These are phyloP conservation scores for Claviceps sp. DNA, from an alignment of 2,329 filamentous ascomycete species.

Conservation along the genomic window DNA sequence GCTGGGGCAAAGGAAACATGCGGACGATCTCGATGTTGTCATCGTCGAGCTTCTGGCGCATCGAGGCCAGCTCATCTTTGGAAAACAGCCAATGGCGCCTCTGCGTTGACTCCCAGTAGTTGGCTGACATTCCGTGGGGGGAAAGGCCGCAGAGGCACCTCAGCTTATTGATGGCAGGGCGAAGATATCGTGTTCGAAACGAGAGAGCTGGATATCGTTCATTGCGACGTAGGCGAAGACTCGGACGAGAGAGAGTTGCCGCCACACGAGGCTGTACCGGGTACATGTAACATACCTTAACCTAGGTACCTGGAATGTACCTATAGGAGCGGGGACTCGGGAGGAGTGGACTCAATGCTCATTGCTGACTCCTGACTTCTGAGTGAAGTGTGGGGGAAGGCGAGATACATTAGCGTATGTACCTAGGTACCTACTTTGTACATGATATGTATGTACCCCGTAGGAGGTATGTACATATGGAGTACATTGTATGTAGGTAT, in stretches of 20 bases:
- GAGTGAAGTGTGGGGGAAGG: too few relatives aligned
- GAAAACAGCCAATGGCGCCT: conserved; percentile 83
- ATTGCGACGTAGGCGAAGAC: background rate
- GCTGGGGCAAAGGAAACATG: conserved; percentile 70
- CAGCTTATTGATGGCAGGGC: background rate
- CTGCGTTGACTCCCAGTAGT: conserved; percentile 95
- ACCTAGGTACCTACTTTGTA: too few relatives aligned
- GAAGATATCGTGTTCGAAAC: background rate
- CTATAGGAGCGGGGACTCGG: too few relatives aligned
- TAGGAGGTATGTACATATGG: too few relatives aligned
- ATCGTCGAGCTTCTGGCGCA: conserved; percentile 65
- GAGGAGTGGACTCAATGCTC: too few relatives aligned
- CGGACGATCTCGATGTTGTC: conserved; percentile 61
- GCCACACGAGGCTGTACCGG: background rate
- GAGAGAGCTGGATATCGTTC: background rate
- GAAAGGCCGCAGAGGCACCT: conserved; percentile 6
- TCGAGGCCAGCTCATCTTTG: conserved; percentile 61
- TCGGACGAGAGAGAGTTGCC: background rate
- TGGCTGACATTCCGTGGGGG: conserved; percentile 60
- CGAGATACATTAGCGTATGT: too few relatives aligned
- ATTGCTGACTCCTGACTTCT: too few relatives aligned
- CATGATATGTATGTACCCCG: too few relatives aligned
- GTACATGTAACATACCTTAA: too few relatives aligned
- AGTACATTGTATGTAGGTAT: too few relatives aligned
- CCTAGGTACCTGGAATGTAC: too few relatives aligned